phyloP scores from a whole-genome alignment of 768 basidiomycete genomes.

The Postia placenta region DNA sequence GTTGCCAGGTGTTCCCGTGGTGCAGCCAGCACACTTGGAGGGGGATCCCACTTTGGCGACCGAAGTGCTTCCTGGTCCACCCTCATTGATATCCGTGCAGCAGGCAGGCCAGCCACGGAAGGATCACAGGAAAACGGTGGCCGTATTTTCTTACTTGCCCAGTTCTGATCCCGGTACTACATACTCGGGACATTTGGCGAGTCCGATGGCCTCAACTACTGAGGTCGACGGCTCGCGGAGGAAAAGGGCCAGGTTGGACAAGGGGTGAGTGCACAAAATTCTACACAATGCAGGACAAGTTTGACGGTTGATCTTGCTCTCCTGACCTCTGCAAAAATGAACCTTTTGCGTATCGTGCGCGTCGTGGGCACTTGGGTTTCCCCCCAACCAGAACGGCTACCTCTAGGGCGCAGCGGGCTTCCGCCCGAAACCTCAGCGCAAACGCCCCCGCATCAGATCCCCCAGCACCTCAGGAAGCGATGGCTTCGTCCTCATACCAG shows the following conservation, averaged over 20 bases:
- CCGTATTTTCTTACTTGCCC: conserved; percentile 74
- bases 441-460: conserved; percentile 12
- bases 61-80: conserved; percentile 87
- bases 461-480: conserved; percentile 10
- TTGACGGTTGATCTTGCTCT: neutral
- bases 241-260: conserved; percentile 69
- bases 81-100: conserved; percentile 64
- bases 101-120: conserved; percentile 56
- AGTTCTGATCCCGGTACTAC: conserved; percentile 84
- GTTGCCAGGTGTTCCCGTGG: conserved; percentile 64
- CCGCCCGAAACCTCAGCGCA: conserved; percentile 18
- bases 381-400: conserved; percentile 7
- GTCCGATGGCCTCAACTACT: conserved; percentile 42
- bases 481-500: conserved; percentile 39
- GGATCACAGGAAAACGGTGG: conserved; percentile 72
- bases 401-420: conserved; percentile 22
- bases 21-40: conserved; percentile 77
- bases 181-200: conserved; percentile 71
- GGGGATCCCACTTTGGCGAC: conserved; percentile 80
- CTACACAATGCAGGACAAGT: neutral
- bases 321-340: neutral
- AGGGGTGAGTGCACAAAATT: conserved; percentile 48
- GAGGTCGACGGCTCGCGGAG: conserved; percentile 61
- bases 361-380: neutral
- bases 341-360: neutral